Evolutionary conservation across 257 asterid genomes (phyloP).

Genomic region (Cynanchum wilfordii): DNA sequence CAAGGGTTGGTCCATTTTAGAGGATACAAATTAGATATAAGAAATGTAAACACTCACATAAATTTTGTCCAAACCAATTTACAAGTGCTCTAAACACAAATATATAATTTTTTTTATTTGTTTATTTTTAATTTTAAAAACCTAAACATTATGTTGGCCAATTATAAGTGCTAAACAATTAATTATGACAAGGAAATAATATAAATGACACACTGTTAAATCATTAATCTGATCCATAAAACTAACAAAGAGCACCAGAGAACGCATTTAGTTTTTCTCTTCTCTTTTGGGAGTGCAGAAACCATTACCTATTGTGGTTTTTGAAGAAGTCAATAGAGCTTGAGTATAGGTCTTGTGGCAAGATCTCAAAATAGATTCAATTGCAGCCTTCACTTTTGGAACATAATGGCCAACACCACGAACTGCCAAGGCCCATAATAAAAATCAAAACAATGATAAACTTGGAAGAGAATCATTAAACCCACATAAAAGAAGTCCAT

Average conservation of each 20-base stretch:
- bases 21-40: background rate
- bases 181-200: background rate
- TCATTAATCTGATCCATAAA: background rate
- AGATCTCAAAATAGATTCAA: conserved; percentile 84
- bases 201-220: background rate
- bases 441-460: conserved; percentile 16
- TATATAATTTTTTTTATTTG: no score
- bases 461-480: conserved; percentile 13
- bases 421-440: conserved; percentile 49
- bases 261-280: background rate
- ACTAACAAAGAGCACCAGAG: background rate
- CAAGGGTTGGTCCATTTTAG: background rate
- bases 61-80: background rate
- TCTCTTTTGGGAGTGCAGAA: background rate
- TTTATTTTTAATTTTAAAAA: no score
- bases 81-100: background rate
- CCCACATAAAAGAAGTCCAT: conserved; percentile 12
- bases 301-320: conserved; percentile 76
- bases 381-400: conserved; percentile 96
- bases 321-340: conserved; percentile 97
- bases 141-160: background rate
- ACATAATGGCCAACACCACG: conserved; percentile 94
- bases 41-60: background rate
- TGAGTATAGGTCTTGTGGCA: conserved; percentile 81
- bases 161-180: background rate